Percentiles rank a stretch among this genome's conserved stretches.
phyloP scores from a whole-genome alignment of 768 basidiomycete species.

The Collybia nuda region DNA sequence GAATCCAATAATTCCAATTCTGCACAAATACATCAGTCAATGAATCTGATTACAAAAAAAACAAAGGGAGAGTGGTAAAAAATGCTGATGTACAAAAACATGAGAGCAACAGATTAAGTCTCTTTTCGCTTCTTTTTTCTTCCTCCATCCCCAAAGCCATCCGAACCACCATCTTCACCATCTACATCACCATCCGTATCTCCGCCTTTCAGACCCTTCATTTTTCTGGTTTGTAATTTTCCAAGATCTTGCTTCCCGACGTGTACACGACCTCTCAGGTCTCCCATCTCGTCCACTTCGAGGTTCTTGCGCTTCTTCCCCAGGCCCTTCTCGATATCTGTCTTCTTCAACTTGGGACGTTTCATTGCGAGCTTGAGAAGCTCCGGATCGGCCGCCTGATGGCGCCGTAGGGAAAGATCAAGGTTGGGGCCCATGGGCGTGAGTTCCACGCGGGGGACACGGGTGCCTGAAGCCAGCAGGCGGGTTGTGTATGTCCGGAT shows the following conservation, averaged over 20 bases:
- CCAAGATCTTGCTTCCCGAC: constrained; percentile 85
- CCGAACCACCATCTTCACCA: constrained; percentile 15
- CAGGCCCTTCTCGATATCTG: constrained; percentile 79
- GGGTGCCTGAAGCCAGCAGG: constrained; percentile 73
- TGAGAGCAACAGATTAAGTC: not conserved
- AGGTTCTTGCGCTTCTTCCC: constrained; percentile 95
- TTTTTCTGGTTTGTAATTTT: constrained; percentile 89
- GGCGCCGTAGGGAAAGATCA: constrained; percentile 77
- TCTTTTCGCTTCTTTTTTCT: constrained; percentile 19
- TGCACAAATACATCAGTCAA: too few species aligned
- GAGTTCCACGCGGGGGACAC: constrained; percentile 80
- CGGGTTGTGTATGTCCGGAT: constrained; percentile 82
- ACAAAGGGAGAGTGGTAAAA: too few species aligned
- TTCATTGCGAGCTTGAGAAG: constrained; percentile 79
- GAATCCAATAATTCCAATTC: too few species aligned
- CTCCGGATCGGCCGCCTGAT: constrained; percentile 75
- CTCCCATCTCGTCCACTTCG: constrained; percentile 98
- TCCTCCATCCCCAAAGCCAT: constrained; percentile 5
- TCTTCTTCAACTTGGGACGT: constrained; percentile 86
- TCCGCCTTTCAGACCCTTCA: constrained; percentile 82
- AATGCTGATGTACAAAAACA: too few species aligned
- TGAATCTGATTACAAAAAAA: too few species aligned
- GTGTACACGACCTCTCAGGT: constrained; percentile 88
- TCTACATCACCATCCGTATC: constrained; percentile 22
- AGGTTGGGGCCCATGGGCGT: constrained; percentile 90